Evolutionary conservation across 805 yeast species (phyloP), one percentile per base, ranked within the genome.

Genomic region (Diddensiella santjacobensis): DNA sequence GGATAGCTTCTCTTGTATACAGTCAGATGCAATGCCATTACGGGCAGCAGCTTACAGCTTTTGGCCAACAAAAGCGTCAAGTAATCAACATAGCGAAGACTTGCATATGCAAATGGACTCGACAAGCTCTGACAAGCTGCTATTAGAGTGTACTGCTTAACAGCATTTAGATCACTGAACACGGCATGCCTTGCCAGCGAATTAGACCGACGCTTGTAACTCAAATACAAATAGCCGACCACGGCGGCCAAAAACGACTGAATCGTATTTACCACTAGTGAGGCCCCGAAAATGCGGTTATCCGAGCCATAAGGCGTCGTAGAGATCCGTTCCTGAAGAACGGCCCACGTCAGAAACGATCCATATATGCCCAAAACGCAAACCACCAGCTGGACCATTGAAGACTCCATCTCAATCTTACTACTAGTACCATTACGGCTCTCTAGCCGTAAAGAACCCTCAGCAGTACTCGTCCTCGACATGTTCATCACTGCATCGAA

Each of bases 41-140:
- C 96, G 0, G 99, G 99, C 19, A 93, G 79, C 65, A 93, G 74
- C 60, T 93, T 93, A 64, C 98, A 91, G 47, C 96, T 84, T 63
- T 93, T 93, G 17, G 96, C 95, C 52, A 93, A 74, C 53, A 91
- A 75, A 58, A 79, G 84, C 0, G 95, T 84, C 60, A 93, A 70
- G 62, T 86, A 93, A 61, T 87, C 96, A 26, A 93, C 91, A 63
- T 91, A 87, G 43, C 77, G 73, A 51, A 91, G 69, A 17, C 96
- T 80, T 37, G 81, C 77, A 52, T 87, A 81, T 1, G 95, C 93
- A 40, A 93, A 67, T 3, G 96, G 96, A 1, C 90, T 77, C 0
- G 96, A 80, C 22, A 90, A 59, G 19, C 95, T 80, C 58, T 90
- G 91, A 5, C 96, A 80, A 2, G 81, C 51, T 1, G 95, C 79